Conservation (phyloP, 2,329 filamentous ascomycete species). For the Eutypa lata region DNA sequence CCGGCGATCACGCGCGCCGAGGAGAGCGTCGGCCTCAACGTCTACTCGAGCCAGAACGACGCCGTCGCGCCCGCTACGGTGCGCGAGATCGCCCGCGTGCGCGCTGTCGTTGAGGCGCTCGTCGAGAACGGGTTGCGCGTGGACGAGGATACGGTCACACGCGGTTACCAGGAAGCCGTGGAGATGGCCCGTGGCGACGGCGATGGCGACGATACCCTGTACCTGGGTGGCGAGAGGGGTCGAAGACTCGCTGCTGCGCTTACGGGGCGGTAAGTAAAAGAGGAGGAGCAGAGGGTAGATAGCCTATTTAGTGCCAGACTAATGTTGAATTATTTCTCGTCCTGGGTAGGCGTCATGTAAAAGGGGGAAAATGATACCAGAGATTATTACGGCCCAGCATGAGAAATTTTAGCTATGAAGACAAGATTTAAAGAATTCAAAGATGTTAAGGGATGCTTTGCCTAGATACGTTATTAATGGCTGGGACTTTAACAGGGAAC, state of each 20-base stretch:
- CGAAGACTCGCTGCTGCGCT: slow-evolving; percentile 45
- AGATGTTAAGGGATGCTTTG: background rate
- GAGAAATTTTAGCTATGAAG: too few species aligned
- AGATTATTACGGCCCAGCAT: background rate
- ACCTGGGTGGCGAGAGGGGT: slow-evolving; percentile 57
- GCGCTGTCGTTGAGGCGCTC: slow-evolving; percentile 76
- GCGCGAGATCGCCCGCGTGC: slow-evolving; percentile 81
- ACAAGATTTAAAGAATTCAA: background rate
- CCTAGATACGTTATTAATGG: too few species aligned
- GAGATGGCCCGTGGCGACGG: slow-evolving; percentile 65
- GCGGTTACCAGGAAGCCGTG: slow-evolving; percentile 77
- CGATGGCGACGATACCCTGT: slow-evolving; percentile 54
- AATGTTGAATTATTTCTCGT: too few species aligned
- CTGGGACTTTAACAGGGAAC: too few species aligned
- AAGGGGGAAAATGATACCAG: background rate
- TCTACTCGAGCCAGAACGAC: slow-evolving; percentile 96
- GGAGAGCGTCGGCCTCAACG: slow-evolving; percentile 77
- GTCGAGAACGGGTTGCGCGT: slow-evolving; percentile 80
- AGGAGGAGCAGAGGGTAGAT: slow-evolving; percentile 3
- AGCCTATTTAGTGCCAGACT: too few species aligned
- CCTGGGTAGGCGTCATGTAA: background rate
- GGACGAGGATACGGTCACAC: slow-evolving; percentile 84
- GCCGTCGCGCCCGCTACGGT: slow-evolving; percentile 72
- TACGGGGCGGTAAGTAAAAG: slow-evolving; percentile 19
- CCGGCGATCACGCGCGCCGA: slow-evolving; percentile 77